phyloP scores from a whole-genome alignment of 2,329 filamentous ascomycete genomes.

The Geoglossum cookeanum region DNA sequence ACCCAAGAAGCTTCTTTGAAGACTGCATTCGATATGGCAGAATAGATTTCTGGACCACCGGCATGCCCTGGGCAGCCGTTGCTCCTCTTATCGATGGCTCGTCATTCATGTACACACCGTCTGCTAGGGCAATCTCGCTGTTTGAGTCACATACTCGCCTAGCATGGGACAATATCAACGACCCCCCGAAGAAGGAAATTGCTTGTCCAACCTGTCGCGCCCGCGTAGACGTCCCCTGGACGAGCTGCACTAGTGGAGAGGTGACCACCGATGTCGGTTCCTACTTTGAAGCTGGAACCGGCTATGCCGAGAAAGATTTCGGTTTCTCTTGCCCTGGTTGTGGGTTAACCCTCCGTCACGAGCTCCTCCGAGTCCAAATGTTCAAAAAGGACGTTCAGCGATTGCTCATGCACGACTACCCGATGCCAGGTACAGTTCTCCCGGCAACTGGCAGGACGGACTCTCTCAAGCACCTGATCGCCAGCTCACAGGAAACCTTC shows the following conservation, averaged over 20 bases:
- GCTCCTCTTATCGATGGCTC: constrained; percentile 37
- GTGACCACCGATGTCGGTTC: constrained; percentile 6
- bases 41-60: constrained; percentile 37
- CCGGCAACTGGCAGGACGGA: constrained; percentile 28
- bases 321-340: constrained; percentile 32
- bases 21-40: constrained; percentile 45
- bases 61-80: constrained; percentile 46
- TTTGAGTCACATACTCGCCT: constrained; percentile 32
- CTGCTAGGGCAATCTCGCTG: constrained; percentile 22
- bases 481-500: constrained; percentile 11
- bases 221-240: constrained; percentile 36
- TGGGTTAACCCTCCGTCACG: constrained; percentile 30
- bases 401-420: constrained; percentile 27
- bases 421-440: constrained; percentile 52
- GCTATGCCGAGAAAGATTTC: constrained; percentile 43
- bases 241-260: constrained; percentile 20
- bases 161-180: constrained; percentile 40
- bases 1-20: constrained; percentile 54
- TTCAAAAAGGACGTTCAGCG: constrained; percentile 37
- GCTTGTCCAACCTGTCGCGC: constrained; percentile 35
- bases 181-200: constrained; percentile 28
- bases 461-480: constrained; percentile 10
- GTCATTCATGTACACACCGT: constrained; percentile 35
- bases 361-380: constrained; percentile 39
- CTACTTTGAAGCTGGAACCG: constrained; percentile 18